These are phyloP conservation scores for Carex parvula DNA, from an alignment of 176 grass and related monocot species.

Conservation along the genomic window DNA sequence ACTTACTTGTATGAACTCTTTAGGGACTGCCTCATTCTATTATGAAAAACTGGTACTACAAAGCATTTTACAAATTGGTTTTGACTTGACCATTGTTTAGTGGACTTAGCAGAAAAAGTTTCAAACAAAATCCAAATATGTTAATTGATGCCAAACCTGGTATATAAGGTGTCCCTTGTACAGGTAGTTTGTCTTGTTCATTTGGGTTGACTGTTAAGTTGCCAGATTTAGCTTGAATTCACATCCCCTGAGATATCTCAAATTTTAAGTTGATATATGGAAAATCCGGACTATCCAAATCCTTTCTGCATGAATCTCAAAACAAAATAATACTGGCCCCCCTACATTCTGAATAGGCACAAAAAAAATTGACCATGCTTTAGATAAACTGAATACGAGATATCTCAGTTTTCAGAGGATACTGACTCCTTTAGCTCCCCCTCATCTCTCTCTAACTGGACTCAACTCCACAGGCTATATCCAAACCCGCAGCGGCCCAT, in stretches of 20 bases:
- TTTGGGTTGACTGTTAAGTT: no score
- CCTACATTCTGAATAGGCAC: no score
- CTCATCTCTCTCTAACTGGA: neutral
- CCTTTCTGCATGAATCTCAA: no score
- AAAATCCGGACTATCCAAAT: no score
- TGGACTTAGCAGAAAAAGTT: neutral
- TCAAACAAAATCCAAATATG: neutral
- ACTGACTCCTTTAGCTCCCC: no score
- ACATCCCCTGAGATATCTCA: no score
- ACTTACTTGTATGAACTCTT: neutral
- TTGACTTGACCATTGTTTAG: neutral
- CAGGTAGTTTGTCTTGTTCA: neutral
- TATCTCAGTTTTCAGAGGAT: no score
- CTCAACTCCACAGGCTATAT: constrained; percentile 61
- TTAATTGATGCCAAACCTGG: neutral
- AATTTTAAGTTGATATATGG: no score
- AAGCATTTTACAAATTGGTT: neutral
- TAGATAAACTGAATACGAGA: no score
- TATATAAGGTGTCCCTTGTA: neutral
- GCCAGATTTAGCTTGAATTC: neutral
- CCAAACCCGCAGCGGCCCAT: constrained; percentile 83
- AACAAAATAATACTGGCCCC: no score
- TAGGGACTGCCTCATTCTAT: neutral
- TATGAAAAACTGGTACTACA: neutral
- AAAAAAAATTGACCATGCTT: no score